Percentiles rank a stretch among this genome's conserved stretches.
Evolutionary conservation across 805 yeast genomes (phyloP).

Genomic region (Torulaspora indica): DNA sequence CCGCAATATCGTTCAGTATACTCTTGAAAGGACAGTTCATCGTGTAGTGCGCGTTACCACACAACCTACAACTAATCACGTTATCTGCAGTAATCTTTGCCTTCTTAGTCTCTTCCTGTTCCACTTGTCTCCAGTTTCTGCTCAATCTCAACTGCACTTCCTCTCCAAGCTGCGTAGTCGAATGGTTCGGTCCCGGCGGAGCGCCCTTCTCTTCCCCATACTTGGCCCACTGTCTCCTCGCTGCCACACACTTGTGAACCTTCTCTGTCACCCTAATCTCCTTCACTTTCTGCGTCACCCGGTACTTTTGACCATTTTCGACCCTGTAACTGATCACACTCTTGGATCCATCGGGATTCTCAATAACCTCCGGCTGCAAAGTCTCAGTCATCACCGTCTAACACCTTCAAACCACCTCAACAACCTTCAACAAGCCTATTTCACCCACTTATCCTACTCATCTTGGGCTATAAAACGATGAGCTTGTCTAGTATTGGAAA

Average conservation of each 20-base stretch:
- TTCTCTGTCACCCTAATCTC: slow-evolving; percentile 71
- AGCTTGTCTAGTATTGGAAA: slow-evolving; percentile 5
- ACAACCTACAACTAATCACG: slow-evolving; percentile 71
- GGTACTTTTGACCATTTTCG: slow-evolving; percentile 78
- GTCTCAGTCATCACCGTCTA: slow-evolving; percentile 48
- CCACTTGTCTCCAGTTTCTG: slow-evolving; percentile 71
- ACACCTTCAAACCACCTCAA: neutral
- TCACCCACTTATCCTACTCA: neutral
- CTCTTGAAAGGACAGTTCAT: slow-evolving; percentile 94
- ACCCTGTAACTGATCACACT: slow-evolving; percentile 74
- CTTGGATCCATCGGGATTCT: slow-evolving; percentile 83
- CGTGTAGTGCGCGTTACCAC: slow-evolving; percentile 93
- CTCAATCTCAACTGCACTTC: slow-evolving; percentile 71
- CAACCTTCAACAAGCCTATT: neutral
- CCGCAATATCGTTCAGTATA: slow-evolving; percentile 56
- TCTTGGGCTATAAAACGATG: slow-evolving; percentile 3
- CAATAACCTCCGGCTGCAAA: slow-evolving; percentile 67
- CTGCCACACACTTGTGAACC: slow-evolving; percentile 83
- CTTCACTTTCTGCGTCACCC: slow-evolving; percentile 79
- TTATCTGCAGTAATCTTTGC: slow-evolving; percentile 42
- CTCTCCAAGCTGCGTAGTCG: slow-evolving; percentile 87
- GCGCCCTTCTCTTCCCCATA: slow-evolving; percentile 75
- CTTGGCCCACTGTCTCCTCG: slow-evolving; percentile 80
- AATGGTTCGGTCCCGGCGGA: slow-evolving; percentile 80
- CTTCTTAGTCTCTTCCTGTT: slow-evolving; percentile 58